Base-by-base conservation (phyloP, 495 filamentous ascomycete species). In the Aspergillus asperescens region DNA sequence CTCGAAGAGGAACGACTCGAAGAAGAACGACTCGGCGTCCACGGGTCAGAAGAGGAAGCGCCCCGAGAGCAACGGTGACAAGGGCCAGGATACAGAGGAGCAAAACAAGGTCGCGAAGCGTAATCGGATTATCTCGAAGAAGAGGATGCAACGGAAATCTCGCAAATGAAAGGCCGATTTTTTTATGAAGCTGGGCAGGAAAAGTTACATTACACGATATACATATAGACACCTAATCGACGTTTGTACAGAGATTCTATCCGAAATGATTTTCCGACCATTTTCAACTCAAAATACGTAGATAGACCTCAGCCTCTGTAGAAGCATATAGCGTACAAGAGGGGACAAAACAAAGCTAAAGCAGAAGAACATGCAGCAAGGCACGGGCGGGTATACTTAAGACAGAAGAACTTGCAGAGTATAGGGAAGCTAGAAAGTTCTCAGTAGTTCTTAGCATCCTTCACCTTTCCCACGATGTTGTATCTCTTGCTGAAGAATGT, bases 401-500 rank as follows among this genome's bases (percentile, higher is more conserved):
- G 39, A n/a, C 28, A 15, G 46, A 49, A 35, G 32, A 15, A 35
- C 32, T 35, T 16, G 32, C 32, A 35, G n/a, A 16, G 32, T 7
- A 10, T 35, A 35, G 7, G 8, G 16, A 15, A 35, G 32, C 32
- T 19, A 46, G 15, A 31, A 13, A 35, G 16, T n/a, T 2, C 19
- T 58, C 53, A 69, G 32, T 53, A 62, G 49, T 74, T 74, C 27
- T 54, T 68, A 5, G 71, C 71, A 45, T 65, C 68, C 56, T 84
- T 68, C 7, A 95, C 87, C 65, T 81, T 81, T 27, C 93, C 93
- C 34, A 96, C 85, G 50, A 96, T 81, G 61, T 92, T 96, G 65
- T 98, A 98, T 34, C 93, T 77, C 72, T 96, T 98, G 60, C 83
- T 85, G 73, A 97, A 98, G 73, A 95, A 98, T 3, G 85, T 94